Conservation (phyloP, 179 eudicot genomes). For the Spergularia azorica region DNA sequence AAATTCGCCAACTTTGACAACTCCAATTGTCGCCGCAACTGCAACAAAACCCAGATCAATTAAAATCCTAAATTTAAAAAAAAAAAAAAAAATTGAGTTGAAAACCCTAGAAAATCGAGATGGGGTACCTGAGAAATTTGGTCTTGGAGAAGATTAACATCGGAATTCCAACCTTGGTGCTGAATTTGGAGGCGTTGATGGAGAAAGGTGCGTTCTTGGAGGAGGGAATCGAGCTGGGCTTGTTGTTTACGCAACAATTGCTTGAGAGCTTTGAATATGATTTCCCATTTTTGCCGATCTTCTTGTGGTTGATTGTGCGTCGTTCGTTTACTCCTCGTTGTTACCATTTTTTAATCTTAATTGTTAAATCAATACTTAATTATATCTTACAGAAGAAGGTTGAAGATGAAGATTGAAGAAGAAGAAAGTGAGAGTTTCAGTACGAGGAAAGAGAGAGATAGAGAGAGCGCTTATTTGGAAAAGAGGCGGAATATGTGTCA, state of each 20-base stretch:
- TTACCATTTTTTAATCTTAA: background rate
- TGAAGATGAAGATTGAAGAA: too few species aligned
- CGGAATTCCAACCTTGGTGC: slow-evolving; percentile 37
- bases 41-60: background rate
- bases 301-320: background rate
- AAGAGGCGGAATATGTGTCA: too few species aligned
- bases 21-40: slow-evolving; percentile 44
- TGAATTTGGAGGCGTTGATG: slow-evolving; percentile 38
- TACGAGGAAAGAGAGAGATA: too few species aligned
- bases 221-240: slow-evolving; percentile 40
- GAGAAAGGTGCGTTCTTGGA: slow-evolving; percentile 38
- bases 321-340: background rate
- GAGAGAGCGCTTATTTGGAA: too few species aligned
- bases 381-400: too few species aligned
- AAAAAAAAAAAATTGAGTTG: background rate
- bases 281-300: slow-evolving; percentile 47
- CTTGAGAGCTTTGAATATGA: slow-evolving; percentile 45
- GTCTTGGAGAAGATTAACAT: slow-evolving; percentile 28
- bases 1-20: slow-evolving; percentile 31
- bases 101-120: slow-evolving; percentile 22
- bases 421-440: too few species aligned
- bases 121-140: slow-evolving; percentile 42
- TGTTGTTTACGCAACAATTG: slow-evolving; percentile 35
- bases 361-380: background rate
- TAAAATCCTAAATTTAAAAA: slow-evolving; percentile 7